A percentile compares a stretch with the other conserved stretches of the same genome.
These are phyloP conservation scores for Galium porrigens DNA, from an alignment of 305 asterid genomes.

Conservation along the genomic window DNA sequence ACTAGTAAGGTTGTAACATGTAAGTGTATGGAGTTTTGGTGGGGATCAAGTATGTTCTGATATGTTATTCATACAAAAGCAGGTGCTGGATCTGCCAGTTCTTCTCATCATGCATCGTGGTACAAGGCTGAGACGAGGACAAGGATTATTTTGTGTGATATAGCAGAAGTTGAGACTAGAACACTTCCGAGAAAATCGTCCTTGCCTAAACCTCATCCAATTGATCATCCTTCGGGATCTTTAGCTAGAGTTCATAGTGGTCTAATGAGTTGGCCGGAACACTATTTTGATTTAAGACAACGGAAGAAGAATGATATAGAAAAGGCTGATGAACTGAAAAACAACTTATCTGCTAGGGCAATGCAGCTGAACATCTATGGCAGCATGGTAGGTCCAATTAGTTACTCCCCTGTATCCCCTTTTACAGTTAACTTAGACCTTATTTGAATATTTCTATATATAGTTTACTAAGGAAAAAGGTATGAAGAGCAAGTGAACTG, in stretches of 20 bases:
- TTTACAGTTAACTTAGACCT: background rate
- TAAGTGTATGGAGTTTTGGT: background rate
- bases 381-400: slow-evolving; percentile 44
- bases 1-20: background rate
- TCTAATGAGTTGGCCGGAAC: slow-evolving; percentile 81
- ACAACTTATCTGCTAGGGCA: slow-evolving; percentile 54
- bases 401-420: background rate
- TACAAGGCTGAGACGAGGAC: slow-evolving; percentile 69
- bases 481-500: background rate
- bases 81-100: slow-evolving; percentile 46
- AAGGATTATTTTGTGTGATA: slow-evolving; percentile 51
- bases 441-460: background rate
- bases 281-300: slow-evolving; percentile 19
- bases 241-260: slow-evolving; percentile 35
- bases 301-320: slow-evolving; percentile 21
- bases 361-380: slow-evolving; percentile 68
- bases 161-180: slow-evolving; percentile 49
- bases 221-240: slow-evolving; percentile 39
- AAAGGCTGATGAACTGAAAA: slow-evolving; percentile 24
- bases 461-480: background rate
- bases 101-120: slow-evolving; percentile 33
- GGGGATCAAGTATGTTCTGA: background rate
- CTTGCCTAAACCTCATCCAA: slow-evolving; percentile 31
- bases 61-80: slow-evolving; percentile 9
- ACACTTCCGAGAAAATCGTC: slow-evolving; percentile 44